Percentiles rank a stretch among this genome's conserved stretches.
Evolutionary conservation across 306 rosid species (phyloP).

Genomic region (Arachis hypogaea): DNA sequence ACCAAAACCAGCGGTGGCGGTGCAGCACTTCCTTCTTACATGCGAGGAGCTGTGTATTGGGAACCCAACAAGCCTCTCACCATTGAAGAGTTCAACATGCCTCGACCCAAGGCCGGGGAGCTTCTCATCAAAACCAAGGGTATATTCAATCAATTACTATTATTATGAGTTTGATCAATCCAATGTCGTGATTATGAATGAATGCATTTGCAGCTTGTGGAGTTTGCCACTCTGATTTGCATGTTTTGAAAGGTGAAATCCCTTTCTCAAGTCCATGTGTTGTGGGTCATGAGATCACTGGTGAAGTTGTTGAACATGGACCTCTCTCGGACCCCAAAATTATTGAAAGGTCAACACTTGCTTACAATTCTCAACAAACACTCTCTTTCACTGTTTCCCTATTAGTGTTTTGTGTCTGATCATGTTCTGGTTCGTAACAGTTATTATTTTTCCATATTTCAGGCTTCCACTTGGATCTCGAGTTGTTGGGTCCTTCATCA

Average conservation of each 20-base stretch:
- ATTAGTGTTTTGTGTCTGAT: not conserved
- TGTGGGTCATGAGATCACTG: constrained; percentile 92
- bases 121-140: constrained; percentile 87
- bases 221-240: constrained; percentile 98
- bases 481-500: constrained; percentile 88
- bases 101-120: constrained; percentile 90
- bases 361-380: not conserved
- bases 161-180: too few species aligned
- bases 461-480: constrained; percentile 86
- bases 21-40: constrained; percentile 65
- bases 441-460: constrained; percentile 32
- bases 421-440: constrained; percentile 3
- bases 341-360: constrained; percentile 56
- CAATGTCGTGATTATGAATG: not conserved
- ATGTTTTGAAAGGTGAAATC: constrained; percentile 87
- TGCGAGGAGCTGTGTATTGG: constrained; percentile 82
- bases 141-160: too few species aligned
- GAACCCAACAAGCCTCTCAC: constrained; percentile 88
- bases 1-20: constrained; percentile 26
- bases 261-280: constrained; percentile 88
- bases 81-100: constrained; percentile 80
- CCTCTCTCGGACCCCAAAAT: constrained; percentile 53
- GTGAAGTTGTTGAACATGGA: constrained; percentile 87
- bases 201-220: constrained; percentile 71
- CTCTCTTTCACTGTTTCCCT: constrained; percentile 2